Percentiles rank a stretch among this genome's conserved stretches.
phyloP scores from a whole-genome alignment of 75 land plant genomes.

The Larix kaempferi region DNA sequence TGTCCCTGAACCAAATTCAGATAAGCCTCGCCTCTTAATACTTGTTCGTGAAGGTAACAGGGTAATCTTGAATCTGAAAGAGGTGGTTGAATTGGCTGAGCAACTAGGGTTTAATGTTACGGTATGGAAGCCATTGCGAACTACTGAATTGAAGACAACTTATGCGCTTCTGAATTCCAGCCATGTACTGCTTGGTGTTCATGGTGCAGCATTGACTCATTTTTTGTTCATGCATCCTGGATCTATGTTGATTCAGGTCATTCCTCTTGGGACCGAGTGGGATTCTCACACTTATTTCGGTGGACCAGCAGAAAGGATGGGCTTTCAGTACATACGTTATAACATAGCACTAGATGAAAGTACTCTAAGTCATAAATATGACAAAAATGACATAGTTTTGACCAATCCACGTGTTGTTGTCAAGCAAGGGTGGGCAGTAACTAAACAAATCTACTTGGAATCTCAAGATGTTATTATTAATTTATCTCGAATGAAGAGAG shows the following conservation, averaged over 20 bases:
- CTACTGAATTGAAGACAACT: conserved; percentile 33
- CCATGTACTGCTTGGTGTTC: conserved; percentile 47
- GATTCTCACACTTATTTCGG: conserved; percentile 68
- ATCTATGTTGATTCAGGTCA: conserved; percentile 39
- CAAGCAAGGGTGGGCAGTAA: conserved; percentile 27
- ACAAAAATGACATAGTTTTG: conserved; percentile 54
- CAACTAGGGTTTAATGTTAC: conserved; percentile 26
- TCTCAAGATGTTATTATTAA: conserved; percentile 41
- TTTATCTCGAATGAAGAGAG: conserved; percentile 27
- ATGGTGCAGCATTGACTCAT: conserved; percentile 53
- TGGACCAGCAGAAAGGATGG: conserved; percentile 75
- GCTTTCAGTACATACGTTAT: conserved; percentile 73
- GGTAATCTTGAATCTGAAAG: conserved; percentile 22
- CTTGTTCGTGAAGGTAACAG: conserved; percentile 34
- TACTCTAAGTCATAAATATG: conserved; percentile 55
- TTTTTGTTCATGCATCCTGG: conserved; percentile 54
- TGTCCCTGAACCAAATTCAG: background rate
- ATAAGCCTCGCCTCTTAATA: conserved; percentile 25
- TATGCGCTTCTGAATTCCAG: conserved; percentile 22
- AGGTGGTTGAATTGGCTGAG: conserved; percentile 23
- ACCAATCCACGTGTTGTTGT: conserved; percentile 12
- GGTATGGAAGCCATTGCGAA: conserved; percentile 20
- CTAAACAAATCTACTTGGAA: conserved; percentile 63
- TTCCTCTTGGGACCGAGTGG: conserved; percentile 52
- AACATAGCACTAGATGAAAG: conserved; percentile 62